These are phyloP conservation scores for Eucalyptus melliodora DNA, from an alignment of 345 rosid species.

Conservation along the genomic window DNA sequence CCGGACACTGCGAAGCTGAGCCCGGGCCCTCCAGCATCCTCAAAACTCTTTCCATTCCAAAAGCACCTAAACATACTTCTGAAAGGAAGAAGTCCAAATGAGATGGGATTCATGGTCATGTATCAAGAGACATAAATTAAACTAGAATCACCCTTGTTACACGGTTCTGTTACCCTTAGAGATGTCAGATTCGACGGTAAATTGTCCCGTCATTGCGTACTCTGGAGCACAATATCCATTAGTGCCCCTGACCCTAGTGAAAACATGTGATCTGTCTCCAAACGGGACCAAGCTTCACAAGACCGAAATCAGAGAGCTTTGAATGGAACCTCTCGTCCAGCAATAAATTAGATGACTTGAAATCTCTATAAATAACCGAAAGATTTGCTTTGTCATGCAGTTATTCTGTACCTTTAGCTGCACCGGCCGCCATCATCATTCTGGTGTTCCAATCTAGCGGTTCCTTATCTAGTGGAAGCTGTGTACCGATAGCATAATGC, in stretches of 20 bases:
- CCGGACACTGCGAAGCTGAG: too few species aligned
- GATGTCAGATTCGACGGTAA: too few species aligned
- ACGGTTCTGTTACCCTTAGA: too few species aligned
- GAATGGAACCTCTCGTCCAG: conserved; percentile 75
- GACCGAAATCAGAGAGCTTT: conserved; percentile 89
- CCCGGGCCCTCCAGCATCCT: too few species aligned
- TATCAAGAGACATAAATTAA: too few species aligned
- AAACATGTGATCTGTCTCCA: too few species aligned
- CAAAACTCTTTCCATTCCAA: neutral
- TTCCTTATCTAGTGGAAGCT: conserved; percentile 78
- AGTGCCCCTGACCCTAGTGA: too few species aligned
- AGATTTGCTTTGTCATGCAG: conserved; percentile 87
- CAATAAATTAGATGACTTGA: conserved; percentile 83
- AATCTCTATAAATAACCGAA: conserved; percentile 83
- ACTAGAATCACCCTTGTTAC: too few species aligned
- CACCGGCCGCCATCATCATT: conserved; percentile 92
- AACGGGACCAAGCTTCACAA: conserved; percentile 88
- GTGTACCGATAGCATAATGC: conserved; percentile 3
- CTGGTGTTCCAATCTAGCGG: conserved; percentile 90
- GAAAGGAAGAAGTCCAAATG: neutral
- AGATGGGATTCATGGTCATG: too few species aligned
- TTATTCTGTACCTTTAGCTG: conserved; percentile 83
- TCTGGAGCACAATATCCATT: too few species aligned
- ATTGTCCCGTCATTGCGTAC: too few species aligned
- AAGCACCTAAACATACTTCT: neutral